Evolutionary conservation across 768 basidiomycete species (phyloP), one percentile per base, ranked within the genome.

Genomic region (Paxillus rubicundulus): DNA sequence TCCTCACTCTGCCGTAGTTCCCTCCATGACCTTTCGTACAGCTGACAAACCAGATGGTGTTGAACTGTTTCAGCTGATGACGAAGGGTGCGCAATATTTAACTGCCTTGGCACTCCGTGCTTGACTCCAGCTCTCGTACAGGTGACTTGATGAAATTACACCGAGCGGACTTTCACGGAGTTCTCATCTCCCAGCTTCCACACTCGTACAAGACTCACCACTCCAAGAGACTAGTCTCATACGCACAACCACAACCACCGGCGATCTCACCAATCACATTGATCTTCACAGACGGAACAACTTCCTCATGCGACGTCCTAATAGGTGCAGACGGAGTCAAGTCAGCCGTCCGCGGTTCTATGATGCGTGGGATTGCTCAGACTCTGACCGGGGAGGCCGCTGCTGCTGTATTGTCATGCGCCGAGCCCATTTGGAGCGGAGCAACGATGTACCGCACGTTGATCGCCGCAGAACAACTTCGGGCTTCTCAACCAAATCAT

Each of bases 241-340:
- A 84, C 61, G 66, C 58, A 5, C 82, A 84, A 55, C 69, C 52
- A n/a, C 64, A 55, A 4, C 78, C 79, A 56, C 65, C 52, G 10
- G 27, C 5, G 16, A 53, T 21, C 18, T 54, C 59, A 8, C 55
- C 54, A 1, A 74, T 85, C 56, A 73, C 67, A 27, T 69, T 89
- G 52, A 60, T 71, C 18, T 89, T 89, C 62, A 70, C 79, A 55
- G 87, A 89, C 59, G 85, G 83, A 38, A 73, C 82, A 13, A 75
- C 70, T 10, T 73, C 82, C 5, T 71, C 73, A 20, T 87, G 84
- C 61, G 86, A 89, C 62, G 62, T 87, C 10, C 77, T 89, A 21
- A 67, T 87, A 47, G 86, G 85, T 34, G 85, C 84, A n/a, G 86
- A 87, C 56, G 85, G 85, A 4, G 54, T 87, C 53, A 82, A 81